Conservation (phyloP, 148 eudicot species). For the Vaccinium macrocarpon region DNA sequence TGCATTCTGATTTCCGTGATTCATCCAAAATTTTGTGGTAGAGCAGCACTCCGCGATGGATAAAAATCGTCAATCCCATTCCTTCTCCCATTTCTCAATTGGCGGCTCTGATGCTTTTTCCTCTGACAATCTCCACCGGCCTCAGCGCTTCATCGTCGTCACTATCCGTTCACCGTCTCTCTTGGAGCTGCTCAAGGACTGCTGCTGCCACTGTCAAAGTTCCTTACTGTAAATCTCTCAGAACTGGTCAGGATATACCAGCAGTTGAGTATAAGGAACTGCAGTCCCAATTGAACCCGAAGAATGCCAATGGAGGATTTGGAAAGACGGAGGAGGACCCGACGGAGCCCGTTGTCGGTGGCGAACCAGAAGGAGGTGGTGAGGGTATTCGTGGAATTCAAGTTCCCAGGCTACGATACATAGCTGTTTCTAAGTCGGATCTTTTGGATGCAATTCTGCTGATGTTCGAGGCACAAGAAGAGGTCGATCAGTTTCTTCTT, state of each 20-base stretch:
- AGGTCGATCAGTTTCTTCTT: slow-evolving; percentile 40
- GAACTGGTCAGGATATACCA: background rate
- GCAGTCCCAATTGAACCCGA: background rate
- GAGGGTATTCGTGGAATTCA: slow-evolving; percentile 38
- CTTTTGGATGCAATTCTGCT: slow-evolving; percentile 53
- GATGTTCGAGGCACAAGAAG: slow-evolving; percentile 37
- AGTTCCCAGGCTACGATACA: slow-evolving; percentile 70
- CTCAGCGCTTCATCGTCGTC: background rate
- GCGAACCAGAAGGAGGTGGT: slow-evolving; percentile 1
- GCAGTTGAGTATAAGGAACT: background rate
- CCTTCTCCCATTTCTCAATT: background rate
- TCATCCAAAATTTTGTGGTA: background rate
- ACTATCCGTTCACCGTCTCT: background rate
- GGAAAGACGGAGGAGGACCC: background rate
- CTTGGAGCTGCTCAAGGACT: background rate
- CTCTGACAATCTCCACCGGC: slow-evolving; percentile 1
- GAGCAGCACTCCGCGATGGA: background rate
- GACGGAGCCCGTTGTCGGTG: background rate
- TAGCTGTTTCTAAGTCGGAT: slow-evolving; percentile 59
- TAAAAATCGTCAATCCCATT: background rate
- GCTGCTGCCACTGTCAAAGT: background rate
- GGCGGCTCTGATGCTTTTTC: slow-evolving; percentile 5
- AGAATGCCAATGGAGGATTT: background rate
- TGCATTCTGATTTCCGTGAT: background rate
- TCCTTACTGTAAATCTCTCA: slow-evolving; percentile 10